A percentile compares a stretch with the other conserved stretches of the same genome.
These are phyloP conservation scores for Lasiodiplodia gonubiensis DNA, from an alignment of 2,329 filamentous ascomycete genomes.

Conservation along the genomic window DNA sequence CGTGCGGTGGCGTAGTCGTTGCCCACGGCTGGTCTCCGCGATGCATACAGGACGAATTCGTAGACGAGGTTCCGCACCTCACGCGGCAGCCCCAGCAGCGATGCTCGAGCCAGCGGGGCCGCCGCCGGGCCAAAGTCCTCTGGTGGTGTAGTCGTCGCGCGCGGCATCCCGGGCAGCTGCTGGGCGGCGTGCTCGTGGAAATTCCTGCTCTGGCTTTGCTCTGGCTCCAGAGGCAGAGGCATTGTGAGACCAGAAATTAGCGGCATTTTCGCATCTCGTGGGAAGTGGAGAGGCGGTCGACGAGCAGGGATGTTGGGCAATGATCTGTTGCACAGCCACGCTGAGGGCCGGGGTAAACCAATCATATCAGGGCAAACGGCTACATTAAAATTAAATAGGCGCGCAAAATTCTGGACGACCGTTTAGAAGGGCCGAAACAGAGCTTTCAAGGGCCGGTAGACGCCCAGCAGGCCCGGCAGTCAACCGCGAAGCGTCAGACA, in stretches of 20 bases:
- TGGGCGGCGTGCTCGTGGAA: not conserved
- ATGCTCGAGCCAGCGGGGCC: conserved; percentile 1
- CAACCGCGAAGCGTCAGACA: not conserved
- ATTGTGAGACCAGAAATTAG: conserved; percentile 20
- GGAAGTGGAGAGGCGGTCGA: conserved; percentile 26
- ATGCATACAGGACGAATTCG: conserved; percentile 25
- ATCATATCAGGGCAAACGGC: conserved; percentile 21
- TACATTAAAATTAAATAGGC: conserved; percentile 26
- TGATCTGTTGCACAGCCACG: conserved; percentile 27
- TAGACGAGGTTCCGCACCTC: conserved; percentile 25
- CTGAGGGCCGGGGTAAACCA: conserved; percentile 25
- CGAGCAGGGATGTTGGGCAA: conserved; percentile 26
- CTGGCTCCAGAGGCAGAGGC: conserved; percentile 7
- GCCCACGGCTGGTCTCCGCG: conserved; percentile 16
- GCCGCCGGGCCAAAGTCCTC: not conserved
- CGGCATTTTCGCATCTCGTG: conserved; percentile 26
- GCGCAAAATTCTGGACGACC: conserved; percentile 24
- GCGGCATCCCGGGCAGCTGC: conserved; percentile 9
- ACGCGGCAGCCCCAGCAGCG: conserved; percentile 22
- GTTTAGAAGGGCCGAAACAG: conserved; percentile 20
- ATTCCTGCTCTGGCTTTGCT: conserved; percentile 6
- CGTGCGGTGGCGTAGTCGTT: conserved; percentile 25
- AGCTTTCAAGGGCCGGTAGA: not conserved
- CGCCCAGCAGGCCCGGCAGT: not conserved
- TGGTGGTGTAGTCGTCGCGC: conserved; percentile 3